Conservation (phyloP, 1,139 yeast species). For the Kodamaea sp. region DNA sequence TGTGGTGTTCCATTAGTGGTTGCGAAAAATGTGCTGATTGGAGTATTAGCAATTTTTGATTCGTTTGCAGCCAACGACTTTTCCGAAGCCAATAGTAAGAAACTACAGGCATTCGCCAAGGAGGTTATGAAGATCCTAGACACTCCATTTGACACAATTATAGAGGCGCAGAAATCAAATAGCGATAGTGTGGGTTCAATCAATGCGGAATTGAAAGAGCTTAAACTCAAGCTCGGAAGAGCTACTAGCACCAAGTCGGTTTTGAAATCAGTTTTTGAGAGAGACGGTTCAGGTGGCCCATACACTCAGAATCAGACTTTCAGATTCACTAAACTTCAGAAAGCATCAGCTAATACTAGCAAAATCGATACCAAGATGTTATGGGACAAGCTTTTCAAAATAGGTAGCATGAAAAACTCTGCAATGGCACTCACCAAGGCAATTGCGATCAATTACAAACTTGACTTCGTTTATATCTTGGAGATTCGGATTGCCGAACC, state of each 20-base stretch:
- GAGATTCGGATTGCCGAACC: constrained; percentile 57
- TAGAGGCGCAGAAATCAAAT: constrained; percentile 9
- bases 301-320: constrained; percentile 50
- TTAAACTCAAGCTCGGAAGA: constrained; percentile 47
- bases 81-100: constrained; percentile 31
- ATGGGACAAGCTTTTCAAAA: constrained; percentile 40
- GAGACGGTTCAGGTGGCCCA: constrained; percentile 63
- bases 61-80: constrained; percentile 42
- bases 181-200: not conserved
- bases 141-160: constrained; percentile 24
- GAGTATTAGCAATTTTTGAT: constrained; percentile 64
- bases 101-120: constrained; percentile 38
- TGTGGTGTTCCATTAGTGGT: constrained; percentile 60
- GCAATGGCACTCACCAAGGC: constrained; percentile 42
- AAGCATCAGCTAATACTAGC: constrained; percentile 17
- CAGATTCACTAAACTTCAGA: constrained; percentile 36
- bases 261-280: constrained; percentile 49
- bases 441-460: constrained; percentile 37
- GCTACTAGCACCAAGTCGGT: constrained; percentile 47
- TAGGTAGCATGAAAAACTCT: constrained; percentile 46
- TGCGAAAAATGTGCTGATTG: constrained; percentile 46
- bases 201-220: constrained; percentile 25
- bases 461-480: constrained; percentile 55
- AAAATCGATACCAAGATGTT: constrained; percentile 25
- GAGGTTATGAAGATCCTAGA: constrained; percentile 48